phyloP scores from a whole-genome alignment of 495 filamentous ascomycete genomes.

The Aspergillus hancockii region DNA sequence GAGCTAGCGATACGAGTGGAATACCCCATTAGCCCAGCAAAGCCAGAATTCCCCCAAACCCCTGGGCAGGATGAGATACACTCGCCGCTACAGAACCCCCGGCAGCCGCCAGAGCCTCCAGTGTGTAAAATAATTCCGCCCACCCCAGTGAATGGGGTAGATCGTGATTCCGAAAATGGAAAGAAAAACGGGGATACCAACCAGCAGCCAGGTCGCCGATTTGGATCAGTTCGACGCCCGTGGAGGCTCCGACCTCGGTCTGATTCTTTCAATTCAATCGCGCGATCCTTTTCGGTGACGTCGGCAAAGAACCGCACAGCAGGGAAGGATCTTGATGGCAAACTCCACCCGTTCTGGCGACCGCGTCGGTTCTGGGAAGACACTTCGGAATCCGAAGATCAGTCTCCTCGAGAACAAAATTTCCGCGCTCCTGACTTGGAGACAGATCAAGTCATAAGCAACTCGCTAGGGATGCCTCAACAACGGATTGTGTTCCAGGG shows the following conservation, averaged over 20 bases:
- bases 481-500: constrained; percentile 51
- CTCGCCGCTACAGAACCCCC: constrained; percentile 75
- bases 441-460: constrained; percentile 41
- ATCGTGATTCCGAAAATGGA: constrained; percentile 47
- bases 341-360: constrained; percentile 79
- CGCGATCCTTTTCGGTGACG: constrained; percentile 46
- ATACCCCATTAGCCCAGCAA: constrained; percentile 19
- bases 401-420: constrained; percentile 32
- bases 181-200: constrained; percentile 35
- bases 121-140: constrained; percentile 74
- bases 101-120: constrained; percentile 69
- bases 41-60: constrained; percentile 39
- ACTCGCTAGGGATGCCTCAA: constrained; percentile 55
- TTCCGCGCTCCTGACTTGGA: constrained; percentile 25
- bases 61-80: constrained; percentile 51
- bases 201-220: constrained; percentile 42
- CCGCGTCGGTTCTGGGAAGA: constrained; percentile 74
- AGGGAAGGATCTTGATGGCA: constrained; percentile 49
- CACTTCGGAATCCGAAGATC: constrained; percentile 49
- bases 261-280: constrained; percentile 47
- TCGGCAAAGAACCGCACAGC: constrained; percentile 47
- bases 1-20: constrained; percentile 24
- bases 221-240: constrained; percentile 59
- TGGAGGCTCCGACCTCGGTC: constrained; percentile 59
- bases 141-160: constrained; percentile 60